Evolutionary conservation across 1,284 basidiomycete genomes (phyloP).

Genomic region (Taiwanofungus camphoratus): DNA sequence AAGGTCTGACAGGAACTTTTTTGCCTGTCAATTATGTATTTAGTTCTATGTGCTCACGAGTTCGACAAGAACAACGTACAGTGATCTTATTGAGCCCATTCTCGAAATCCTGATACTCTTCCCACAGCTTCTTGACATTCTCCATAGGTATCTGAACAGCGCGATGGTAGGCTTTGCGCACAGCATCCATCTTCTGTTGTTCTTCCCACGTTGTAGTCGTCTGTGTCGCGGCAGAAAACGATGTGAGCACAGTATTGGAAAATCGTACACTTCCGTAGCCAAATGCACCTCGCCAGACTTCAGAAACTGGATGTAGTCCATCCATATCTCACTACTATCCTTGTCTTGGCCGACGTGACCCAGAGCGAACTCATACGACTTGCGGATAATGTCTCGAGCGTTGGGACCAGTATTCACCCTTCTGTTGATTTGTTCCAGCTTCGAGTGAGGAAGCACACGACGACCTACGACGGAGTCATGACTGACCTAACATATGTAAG

Average conservation of each 20-base stretch:
- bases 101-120: constrained; percentile 93
- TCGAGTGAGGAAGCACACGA: constrained; percentile 3
- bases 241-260: not conserved
- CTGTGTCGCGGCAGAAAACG: constrained; percentile 6
- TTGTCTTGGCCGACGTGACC: constrained; percentile 86
- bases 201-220: constrained; percentile 80
- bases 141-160: constrained; percentile 92
- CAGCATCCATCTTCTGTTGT: constrained; percentile 90
- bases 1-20: constrained; percentile 87
- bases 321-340: constrained; percentile 71
- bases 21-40: constrained; percentile 58
- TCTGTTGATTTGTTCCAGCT: constrained; percentile 21
- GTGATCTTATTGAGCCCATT: constrained; percentile 88
- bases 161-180: constrained; percentile 90
- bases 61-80: constrained; percentile 27
- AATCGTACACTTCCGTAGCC: constrained; percentile 3
- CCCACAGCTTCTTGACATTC: constrained; percentile 93
- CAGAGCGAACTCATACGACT: constrained; percentile 93
- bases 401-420: constrained; percentile 43
- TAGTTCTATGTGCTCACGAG: no score
- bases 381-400: constrained; percentile 71
- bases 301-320: constrained; percentile 80
- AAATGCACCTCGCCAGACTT: constrained; percentile 67
- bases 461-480: constrained; percentile 4
- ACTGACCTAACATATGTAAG: constrained; percentile 75